Percentiles rank a stretch among this genome's conserved stretches.
phyloP scores from a whole-genome alignment of 1,284 basidiomycete genomes.

The Microbotryum scabiosae region DNA sequence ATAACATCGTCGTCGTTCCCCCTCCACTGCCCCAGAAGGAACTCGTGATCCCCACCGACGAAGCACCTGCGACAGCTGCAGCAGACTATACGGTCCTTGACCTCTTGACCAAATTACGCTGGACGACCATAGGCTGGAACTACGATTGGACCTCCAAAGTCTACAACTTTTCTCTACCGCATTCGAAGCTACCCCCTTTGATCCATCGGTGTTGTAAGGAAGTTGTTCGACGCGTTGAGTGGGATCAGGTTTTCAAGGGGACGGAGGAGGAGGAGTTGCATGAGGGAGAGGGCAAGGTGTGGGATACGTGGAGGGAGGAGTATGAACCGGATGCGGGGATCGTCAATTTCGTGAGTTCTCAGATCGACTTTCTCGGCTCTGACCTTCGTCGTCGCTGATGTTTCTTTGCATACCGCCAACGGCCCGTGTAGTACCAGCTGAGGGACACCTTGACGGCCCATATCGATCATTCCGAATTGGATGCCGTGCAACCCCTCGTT shows the following conservation, averaged over 20 bases:
- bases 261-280: background rate
- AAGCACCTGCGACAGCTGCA: too few species aligned
- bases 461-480: slow-evolving; percentile 81
- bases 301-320: slow-evolving; percentile 9
- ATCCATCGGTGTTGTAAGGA: slow-evolving; percentile 54
- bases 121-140: slow-evolving; percentile 87
- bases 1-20: background rate
- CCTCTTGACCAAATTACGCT: slow-evolving; percentile 49
- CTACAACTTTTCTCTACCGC: slow-evolving; percentile 69
- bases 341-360: slow-evolving; percentile 69
- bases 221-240: slow-evolving; percentile 56
- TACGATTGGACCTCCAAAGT: slow-evolving; percentile 83
- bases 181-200: slow-evolving; percentile 53
- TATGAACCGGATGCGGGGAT: slow-evolving; percentile 67
- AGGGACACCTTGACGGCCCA: slow-evolving; percentile 86
- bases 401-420: background rate
- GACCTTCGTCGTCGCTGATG: slow-evolving; percentile 1
- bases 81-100: slow-evolving; percentile 8
- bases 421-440: slow-evolving; percentile 14
- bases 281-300: slow-evolving; percentile 4
- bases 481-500: slow-evolving; percentile 74
- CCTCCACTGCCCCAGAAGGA: background rate
- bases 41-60: background rate
- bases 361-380: slow-evolving; percentile 48
- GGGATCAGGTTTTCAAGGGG: slow-evolving; percentile 59